Base-by-base conservation (phyloP, 179 eudicot genomes). In the Nepenthes alata region DNA sequence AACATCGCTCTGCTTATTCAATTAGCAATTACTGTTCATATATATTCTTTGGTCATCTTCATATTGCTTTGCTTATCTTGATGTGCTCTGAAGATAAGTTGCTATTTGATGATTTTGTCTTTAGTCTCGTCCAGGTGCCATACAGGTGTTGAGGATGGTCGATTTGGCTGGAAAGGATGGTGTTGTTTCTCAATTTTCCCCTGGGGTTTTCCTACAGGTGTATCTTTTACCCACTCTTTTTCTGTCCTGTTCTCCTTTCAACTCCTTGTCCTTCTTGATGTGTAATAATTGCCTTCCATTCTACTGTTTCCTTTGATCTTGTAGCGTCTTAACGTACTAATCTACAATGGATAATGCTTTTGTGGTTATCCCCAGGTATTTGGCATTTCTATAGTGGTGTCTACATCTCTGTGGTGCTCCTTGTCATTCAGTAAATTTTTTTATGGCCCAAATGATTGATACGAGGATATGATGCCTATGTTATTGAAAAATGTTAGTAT, bases 161-260 rank as follows among this genome's bases (percentile, higher is more conserved):
- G 84, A 80, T 71, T 89, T 91, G 70, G 84, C 80, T 58, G 98
- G 98, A 66, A 71, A 72, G 64, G 79, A 85, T 79, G 96, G 93
- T 16, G 66, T 89, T 58, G 62, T 78, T 71, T 91, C 96, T 36
- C 90, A 86, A 64, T 78, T 76, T 51, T 80, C 83, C 45, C 93
- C 96, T 55, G 95, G 98, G 57, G 96, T 91, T 69, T 91, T 89
- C 80, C 58, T 89, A 70, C 95, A 91, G 96, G 96, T 91, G 66
- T 66, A 47, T 14, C 25, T 14, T 39, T 53, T 34, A 53, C 11
- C 12, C 65, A 47, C 59, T 38, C 11, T n/a, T 45, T 57, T 59
- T 61, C 10, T 55, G 25, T 55, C 16, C 3, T 57, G 6, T 61
- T 9, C 39, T 44, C 50, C 56, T 44, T 47, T 36, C 39, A 36